These are phyloP conservation scores for Jimgerdemannia flammicorona DNA, from an alignment of 192 early-diverging fungal genomes.

Conservation along the genomic window DNA sequence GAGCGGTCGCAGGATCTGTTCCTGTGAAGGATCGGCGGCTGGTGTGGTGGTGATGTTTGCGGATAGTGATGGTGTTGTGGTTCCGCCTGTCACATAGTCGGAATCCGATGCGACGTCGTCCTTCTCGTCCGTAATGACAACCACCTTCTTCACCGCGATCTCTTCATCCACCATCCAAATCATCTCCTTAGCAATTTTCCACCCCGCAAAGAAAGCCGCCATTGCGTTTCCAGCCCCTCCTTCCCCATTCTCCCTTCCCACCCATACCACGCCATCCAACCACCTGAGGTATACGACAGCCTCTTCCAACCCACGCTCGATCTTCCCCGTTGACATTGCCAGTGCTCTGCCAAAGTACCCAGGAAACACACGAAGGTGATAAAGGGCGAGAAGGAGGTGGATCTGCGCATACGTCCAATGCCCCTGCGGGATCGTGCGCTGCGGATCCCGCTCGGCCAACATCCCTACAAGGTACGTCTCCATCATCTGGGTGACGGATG, in stretches of 20 bases:
- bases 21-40: background rate
- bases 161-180: conserved; percentile 19
- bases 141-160: conserved; percentile 3
- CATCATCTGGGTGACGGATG: conserved; percentile 24
- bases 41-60: background rate
- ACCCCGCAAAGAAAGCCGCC: conserved; percentile 28
- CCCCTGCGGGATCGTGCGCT: conserved; percentile 2
- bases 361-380: conserved; percentile 24
- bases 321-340: conserved; percentile 10
- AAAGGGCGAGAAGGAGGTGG: conserved; percentile 23
- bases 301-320: conserved; percentile 23
- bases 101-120: background rate
- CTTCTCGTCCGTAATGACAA: background rate
- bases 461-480: conserved; percentile 23
- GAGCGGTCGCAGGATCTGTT: background rate
- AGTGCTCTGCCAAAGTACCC: conserved; percentile 24
- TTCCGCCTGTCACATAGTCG: no score
- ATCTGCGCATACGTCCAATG: conserved; percentile 31
- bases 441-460: conserved; percentile 11
- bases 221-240: conserved; percentile 15
- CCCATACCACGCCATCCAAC: conserved; percentile 14
- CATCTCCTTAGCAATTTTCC: conserved; percentile 16
- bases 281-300: conserved; percentile 20
- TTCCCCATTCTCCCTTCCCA: background rate
- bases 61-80: no score